Base-by-base conservation (phyloP, 495 filamentous ascomycete genomes). In the Mytilinidion resinicola region DNA sequence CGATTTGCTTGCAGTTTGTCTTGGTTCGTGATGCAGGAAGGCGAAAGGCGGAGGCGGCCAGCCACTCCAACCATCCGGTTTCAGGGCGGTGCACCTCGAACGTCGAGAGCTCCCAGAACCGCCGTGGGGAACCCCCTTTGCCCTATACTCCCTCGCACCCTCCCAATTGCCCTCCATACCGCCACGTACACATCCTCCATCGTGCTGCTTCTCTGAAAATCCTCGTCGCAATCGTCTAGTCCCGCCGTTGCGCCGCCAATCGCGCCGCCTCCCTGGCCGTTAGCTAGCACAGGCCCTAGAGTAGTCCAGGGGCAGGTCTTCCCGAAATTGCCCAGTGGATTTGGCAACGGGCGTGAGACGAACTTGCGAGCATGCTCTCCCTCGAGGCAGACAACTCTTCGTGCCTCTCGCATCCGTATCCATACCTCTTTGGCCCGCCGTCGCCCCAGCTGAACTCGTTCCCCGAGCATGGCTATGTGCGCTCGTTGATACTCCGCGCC, bases 61-160 rank as follows among this genome's bases (percentile, higher is more conserved):
- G 12, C 36, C 63, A 53, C 46, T 25, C 58, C 58, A 65, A 48
- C 57, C 59, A 46, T 57, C 59, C 9, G 63, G 63, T 66, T 66
- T 66, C 63, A 66, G 43, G 21, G 33, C 33, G 35, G 57, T 14
- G 53, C 49, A 61, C 56, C 57, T 65, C 53, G n/a, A 36, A 58
- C 62, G 52, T 54, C 12, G 53, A 4, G 11, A 38, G 55, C 59
- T 50, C 44, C 59, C 50, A 36, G 37, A 62, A 38, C 51, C 50
- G 15, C 15, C 15, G 34, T 6, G 21, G 15, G 25, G 25, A 30
- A 6, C 25, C 25, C 25, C 25, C 25, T 30, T 49, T 17, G 11
- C 39, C 46, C 46, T 25, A 49, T 49, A 12, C 46, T 49, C 33
- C 21, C 46, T 20, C 25, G 25, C 25, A 30, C 25, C 25, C 25